Percentiles rank a stretch among this genome's conserved stretches.
phyloP scores from a whole-genome alignment of 345 rosid genomes.

The Citrus inodora region DNA sequence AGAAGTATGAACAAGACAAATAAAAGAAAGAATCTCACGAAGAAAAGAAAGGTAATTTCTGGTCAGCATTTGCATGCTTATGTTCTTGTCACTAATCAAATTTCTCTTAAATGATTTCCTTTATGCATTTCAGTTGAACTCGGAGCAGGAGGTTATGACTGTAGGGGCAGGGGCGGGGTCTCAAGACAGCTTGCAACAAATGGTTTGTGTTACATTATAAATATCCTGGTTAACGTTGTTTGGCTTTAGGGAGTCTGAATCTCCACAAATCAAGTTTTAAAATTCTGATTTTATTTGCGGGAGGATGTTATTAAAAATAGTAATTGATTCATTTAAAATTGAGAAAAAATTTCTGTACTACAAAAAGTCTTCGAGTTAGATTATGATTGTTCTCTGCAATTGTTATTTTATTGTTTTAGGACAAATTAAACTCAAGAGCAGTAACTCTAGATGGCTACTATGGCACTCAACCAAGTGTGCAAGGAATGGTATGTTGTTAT shows the following conservation, averaged over 20 bases:
- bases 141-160: slow-evolving; percentile 39
- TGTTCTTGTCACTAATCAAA: neutral
- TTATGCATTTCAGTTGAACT: slow-evolving; percentile 34
- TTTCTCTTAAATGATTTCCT: neutral
- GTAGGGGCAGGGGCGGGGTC: slow-evolving; percentile 19
- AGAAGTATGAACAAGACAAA: slow-evolving; percentile 36
- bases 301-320: neutral
- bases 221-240: neutral
- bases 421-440: slow-evolving; percentile 41
- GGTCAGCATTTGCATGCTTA: neutral
- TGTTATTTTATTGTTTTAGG: slow-evolving; percentile 27
- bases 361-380: neutral
- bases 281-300: neutral
- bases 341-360: neutral
- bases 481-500: slow-evolving; percentile 42
- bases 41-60: slow-evolving; percentile 50
- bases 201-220: slow-evolving; percentile 33
- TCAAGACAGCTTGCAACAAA: slow-evolving; percentile 56
- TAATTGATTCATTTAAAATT: neutral
- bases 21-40: slow-evolving; percentile 52
- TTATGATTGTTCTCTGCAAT: neutral
- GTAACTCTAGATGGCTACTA: slow-evolving; percentile 46
- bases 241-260: neutral
- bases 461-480: slow-evolving; percentile 40
- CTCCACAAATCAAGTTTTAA: neutral